Conservation (phyloP, 768 basidiomycete species). For the Pleurotus salmoneostramineus region DNA sequence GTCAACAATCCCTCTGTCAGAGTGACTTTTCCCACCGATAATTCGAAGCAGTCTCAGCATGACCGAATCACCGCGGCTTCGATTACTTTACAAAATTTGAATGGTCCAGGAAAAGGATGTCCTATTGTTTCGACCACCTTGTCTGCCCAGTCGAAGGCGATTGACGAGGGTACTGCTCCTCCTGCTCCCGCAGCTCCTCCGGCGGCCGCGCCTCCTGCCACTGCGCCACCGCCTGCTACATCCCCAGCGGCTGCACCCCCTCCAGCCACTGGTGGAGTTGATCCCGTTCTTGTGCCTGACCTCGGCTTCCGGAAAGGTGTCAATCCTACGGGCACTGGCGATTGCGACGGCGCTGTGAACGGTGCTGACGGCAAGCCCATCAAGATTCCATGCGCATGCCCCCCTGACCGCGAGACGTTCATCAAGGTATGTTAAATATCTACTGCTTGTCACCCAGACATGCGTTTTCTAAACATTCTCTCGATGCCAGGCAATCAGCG, state of each 20-base stretch:
- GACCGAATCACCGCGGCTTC: constrained; percentile 57
- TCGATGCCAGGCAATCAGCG: constrained; percentile 46
- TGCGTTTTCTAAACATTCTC: background rate
- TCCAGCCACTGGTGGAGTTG: constrained; percentile 29
- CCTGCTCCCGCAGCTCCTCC: constrained; percentile 6
- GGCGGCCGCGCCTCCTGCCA: constrained; percentile 7
- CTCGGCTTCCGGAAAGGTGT: constrained; percentile 52
- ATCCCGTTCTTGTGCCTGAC: constrained; percentile 41
- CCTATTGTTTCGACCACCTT: constrained; percentile 62
- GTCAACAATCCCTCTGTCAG: constrained; percentile 55
- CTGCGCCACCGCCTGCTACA: constrained; percentile 10
- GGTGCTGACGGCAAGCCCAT: constrained; percentile 47
- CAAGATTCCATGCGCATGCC: constrained; percentile 66
- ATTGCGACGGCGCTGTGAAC: constrained; percentile 65
- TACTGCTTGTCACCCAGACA: background rate
- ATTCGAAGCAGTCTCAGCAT: constrained; percentile 46
- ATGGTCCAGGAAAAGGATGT: constrained; percentile 67
- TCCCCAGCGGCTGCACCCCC: constrained; percentile 16
- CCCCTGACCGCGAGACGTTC: constrained; percentile 51
- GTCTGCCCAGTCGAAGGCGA: constrained; percentile 27
- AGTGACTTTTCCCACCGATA: constrained; percentile 62
- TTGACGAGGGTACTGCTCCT: constrained; percentile 23
- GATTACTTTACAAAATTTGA: constrained; percentile 69
- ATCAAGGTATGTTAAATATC: constrained; percentile 32
- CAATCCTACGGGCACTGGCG: constrained; percentile 66